A percentile compares a stretch with the other conserved stretches of the same genome.
phyloP scores from a whole-genome alignment of 495 filamentous ascomycete species.

The Neurospora tetraspora region DNA sequence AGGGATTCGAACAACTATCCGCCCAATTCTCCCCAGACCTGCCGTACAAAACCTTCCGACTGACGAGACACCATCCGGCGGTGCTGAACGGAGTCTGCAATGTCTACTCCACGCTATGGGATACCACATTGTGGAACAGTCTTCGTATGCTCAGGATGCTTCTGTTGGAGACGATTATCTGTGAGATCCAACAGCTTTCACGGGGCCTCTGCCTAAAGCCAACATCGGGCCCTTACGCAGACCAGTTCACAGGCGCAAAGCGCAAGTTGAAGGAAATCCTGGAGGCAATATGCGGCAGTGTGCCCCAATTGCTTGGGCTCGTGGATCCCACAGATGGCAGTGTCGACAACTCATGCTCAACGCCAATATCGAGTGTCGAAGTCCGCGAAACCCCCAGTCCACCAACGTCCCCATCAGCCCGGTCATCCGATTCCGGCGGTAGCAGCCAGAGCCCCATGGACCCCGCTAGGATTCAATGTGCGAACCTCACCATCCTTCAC shows the following conservation, averaged over 20 bases:
- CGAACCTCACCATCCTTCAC: conserved; percentile 24
- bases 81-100: conserved; percentile 43
- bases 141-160: conserved; percentile 48
- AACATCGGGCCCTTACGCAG: conserved; percentile 9
- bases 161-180: conserved; percentile 43
- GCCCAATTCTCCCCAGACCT: conserved; percentile 29
- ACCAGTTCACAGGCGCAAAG: conserved; percentile 19
- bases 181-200: conserved; percentile 18
- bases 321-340: conserved; percentile 18
- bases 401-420: conserved; percentile 16
- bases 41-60: conserved; percentile 22
- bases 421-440: conserved; percentile 14
- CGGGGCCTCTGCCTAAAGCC: conserved; percentile 2
- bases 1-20: conserved; percentile 37
- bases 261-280: conserved; percentile 24
- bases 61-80: conserved; percentile 26
- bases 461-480: neutral
- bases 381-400: conserved; percentile 19
- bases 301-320: conserved; percentile 36
- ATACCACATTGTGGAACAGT: conserved; percentile 45
- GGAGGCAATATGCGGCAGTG: conserved; percentile 35
- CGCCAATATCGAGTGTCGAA: conserved; percentile 25
- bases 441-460: conserved; percentile 6
- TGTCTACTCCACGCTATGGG: conserved; percentile 42
- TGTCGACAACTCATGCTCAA: conserved; percentile 7